phyloP scores from a whole-genome alignment of 192 early-diverging fungal species.

The Coemansia sp. region DNA sequence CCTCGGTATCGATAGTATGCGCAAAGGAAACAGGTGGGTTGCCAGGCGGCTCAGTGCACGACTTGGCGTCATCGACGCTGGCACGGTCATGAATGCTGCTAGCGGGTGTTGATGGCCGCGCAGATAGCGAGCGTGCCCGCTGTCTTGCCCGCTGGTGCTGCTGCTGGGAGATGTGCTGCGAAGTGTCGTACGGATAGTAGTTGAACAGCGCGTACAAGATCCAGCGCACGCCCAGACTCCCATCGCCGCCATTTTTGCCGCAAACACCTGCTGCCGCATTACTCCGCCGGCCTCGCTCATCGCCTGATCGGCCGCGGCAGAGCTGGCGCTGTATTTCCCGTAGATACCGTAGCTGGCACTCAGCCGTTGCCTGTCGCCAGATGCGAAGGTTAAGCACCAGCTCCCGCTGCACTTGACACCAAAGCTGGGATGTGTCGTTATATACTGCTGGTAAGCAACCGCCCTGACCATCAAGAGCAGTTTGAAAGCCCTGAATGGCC shows the following conservation, averaged over 20 bases:
- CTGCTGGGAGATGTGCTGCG: constrained; percentile 34
- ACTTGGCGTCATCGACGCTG: background rate
- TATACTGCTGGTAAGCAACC: constrained; percentile 18
- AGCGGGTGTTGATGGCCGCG: constrained; percentile 4
- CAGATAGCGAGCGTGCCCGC: constrained; percentile 6
- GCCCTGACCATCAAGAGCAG: constrained; percentile 31
- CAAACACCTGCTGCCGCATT: constrained; percentile 26
- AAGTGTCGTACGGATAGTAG: constrained; percentile 39
- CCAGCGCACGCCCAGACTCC: constrained; percentile 28
- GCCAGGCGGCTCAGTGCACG: constrained; percentile 2
- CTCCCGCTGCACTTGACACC: constrained; percentile 31
- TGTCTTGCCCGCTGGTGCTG: constrained; percentile 4
- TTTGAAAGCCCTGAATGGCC: constrained; percentile 33
- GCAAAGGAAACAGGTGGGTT: background rate
- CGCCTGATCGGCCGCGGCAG: constrained; percentile 20
- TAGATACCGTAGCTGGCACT: constrained; percentile 23
- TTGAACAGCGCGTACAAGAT: constrained; percentile 34
- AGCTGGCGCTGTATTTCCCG: constrained; percentile 16
- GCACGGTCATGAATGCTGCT: background rate
- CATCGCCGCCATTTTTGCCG: constrained; percentile 6
- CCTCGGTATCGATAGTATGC: background rate
- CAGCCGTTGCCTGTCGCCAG: constrained; percentile 22
- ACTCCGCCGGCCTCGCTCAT: constrained; percentile 22
- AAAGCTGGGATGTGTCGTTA: constrained; percentile 17
- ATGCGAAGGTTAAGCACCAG: constrained; percentile 31